Percentiles rank a stretch among this genome's conserved stretches.
phyloP scores from a whole-genome alignment of 345 rosid species.

The Pugionium dolabratum region DNA sequence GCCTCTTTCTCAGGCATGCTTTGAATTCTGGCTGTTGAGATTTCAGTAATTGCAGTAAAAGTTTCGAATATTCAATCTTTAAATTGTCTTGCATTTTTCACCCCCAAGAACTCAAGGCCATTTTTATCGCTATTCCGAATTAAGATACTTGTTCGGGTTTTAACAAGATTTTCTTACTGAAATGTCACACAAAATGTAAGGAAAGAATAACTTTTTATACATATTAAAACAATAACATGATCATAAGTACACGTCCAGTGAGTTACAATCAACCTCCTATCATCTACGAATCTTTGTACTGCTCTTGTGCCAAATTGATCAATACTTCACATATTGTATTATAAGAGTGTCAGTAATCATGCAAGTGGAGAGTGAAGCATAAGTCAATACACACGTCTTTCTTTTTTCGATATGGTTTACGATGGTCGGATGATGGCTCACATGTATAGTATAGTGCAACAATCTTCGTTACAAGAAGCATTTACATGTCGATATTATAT shows the following conservation, averaged over 20 bases:
- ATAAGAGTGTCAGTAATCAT: conserved; percentile 17
- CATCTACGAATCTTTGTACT: conserved; percentile 7
- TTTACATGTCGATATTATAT: conserved; percentile 33
- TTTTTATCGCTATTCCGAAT: too few relatives aligned
- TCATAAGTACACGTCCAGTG: neutral
- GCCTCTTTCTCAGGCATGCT: conserved; percentile 20
- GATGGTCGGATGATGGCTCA: conserved; percentile 31
- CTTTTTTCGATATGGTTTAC: conserved; percentile 23
- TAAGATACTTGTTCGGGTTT: too few relatives aligned
- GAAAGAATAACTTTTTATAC: neutral
- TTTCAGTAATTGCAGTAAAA: conserved; percentile 22
- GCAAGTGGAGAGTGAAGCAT: conserved; percentile 38
- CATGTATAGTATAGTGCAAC: conserved; percentile 27
- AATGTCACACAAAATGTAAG: neutral
- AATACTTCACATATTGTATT: conserved; percentile 18
- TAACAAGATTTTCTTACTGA: too few relatives aligned
- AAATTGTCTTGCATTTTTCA: neutral
- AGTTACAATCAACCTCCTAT: conserved; percentile 14
- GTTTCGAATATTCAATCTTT: conserved; percentile 13
- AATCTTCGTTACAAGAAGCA: conserved; percentile 33
- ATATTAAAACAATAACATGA: conserved; percentile 16
- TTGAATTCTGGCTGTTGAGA: conserved; percentile 27
- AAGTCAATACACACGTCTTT: conserved; percentile 39
- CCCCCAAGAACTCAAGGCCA: too few relatives aligned
- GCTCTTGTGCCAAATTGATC: conserved; percentile 19